Evolutionary conservation across 2,329 filamentous ascomycete species (phyloP).

Genomic region (Metarhizium sp.): DNA sequence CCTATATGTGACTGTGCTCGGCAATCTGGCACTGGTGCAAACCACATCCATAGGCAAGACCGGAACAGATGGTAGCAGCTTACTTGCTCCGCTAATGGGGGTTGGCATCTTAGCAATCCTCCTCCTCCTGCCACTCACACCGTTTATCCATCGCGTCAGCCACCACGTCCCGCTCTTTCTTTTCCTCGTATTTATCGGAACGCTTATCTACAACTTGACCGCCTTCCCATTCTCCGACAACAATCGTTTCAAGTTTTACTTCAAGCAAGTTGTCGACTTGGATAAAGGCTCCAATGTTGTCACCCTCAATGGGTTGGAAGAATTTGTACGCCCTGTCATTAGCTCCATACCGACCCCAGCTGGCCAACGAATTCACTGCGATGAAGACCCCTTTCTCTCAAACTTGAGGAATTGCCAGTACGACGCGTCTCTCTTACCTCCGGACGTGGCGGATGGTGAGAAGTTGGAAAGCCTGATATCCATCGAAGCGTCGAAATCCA

Average conservation of each 20-base stretch:
- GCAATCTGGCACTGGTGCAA: conserved; percentile 65
- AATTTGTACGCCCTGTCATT: conserved; percentile 60
- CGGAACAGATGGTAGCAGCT: conserved; percentile 68
- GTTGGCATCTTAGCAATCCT: conserved; percentile 61
- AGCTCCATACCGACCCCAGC: conserved; percentile 60
- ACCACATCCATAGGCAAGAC: conserved; percentile 71
- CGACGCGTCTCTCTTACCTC: conserved; percentile 49
- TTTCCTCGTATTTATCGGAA: conserved; percentile 61
- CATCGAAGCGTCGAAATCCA: conserved; percentile 32
- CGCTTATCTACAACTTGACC: conserved; percentile 74
- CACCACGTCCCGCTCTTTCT: conserved; percentile 74
- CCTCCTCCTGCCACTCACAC: conserved; percentile 65
- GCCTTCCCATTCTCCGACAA: conserved; percentile 81
- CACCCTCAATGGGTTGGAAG: conserved; percentile 56
- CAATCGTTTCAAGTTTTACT: conserved; percentile 78
- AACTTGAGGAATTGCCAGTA: conserved; percentile 59
- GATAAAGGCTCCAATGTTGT: conserved; percentile 62
- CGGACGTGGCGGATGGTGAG: conserved; percentile 47
- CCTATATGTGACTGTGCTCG: conserved; percentile 66
- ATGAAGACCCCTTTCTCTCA: conserved; percentile 23
- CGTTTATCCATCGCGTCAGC: conserved; percentile 79
- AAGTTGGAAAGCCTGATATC: conserved; percentile 49
- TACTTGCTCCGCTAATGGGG: conserved; percentile 62
- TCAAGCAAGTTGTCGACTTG: conserved; percentile 72
- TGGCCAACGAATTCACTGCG: conserved; percentile 50